Percentiles rank a stretch among this genome's conserved stretches.
These are phyloP conservation scores for Talaromyces sp. DNA, from an alignment of 2,329 filamentous ascomycete genomes.

Conservation along the genomic window DNA sequence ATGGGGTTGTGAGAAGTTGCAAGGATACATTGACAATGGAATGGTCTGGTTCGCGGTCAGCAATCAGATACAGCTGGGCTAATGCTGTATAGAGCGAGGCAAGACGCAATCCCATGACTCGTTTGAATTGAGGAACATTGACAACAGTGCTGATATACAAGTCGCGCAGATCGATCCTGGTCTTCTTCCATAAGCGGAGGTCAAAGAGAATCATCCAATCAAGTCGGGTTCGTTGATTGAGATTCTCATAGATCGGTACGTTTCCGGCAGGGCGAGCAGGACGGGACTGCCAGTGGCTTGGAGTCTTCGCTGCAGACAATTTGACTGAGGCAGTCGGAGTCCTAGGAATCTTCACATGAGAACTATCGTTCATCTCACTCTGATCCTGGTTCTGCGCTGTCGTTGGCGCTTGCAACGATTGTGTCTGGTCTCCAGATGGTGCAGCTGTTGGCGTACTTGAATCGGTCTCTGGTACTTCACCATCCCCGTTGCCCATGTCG, in stretches of 20 bases:
- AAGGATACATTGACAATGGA: slow-evolving; percentile 97
- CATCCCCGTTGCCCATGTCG: slow-evolving; percentile 55
- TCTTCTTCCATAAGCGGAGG: slow-evolving; percentile 91
- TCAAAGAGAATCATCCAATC: slow-evolving; percentile 96
- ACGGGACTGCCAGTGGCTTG: slow-evolving; percentile 81
- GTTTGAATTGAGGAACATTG: slow-evolving; percentile 92
- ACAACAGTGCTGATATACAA: slow-evolving; percentile 97
- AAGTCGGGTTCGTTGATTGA: slow-evolving; percentile 82
- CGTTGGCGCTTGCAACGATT: slow-evolving; percentile 55
- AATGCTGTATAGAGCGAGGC: slow-evolving; percentile 90
- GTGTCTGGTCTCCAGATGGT: slow-evolving; percentile 68
- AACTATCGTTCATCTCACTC: slow-evolving; percentile 20
- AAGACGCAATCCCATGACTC: slow-evolving; percentile 86
- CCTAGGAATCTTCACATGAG: slow-evolving; percentile 66
- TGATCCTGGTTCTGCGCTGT: slow-evolving; percentile 21
- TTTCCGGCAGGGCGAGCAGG: slow-evolving; percentile 65
- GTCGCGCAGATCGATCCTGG: slow-evolving; percentile 82
- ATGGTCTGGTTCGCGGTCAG: slow-evolving; percentile 92
- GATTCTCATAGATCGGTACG: slow-evolving; percentile 72
- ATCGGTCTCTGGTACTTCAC: slow-evolving; percentile 64
- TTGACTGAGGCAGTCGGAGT: slow-evolving; percentile 61
- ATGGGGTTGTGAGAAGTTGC: slow-evolving; percentile 94
- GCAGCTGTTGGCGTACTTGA: slow-evolving; percentile 78
- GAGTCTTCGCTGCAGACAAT: slow-evolving; percentile 46
- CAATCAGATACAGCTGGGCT: slow-evolving; percentile 91